phyloP scores from a whole-genome alignment of 768 basidiomycete species.

The Amanita muscaria region DNA sequence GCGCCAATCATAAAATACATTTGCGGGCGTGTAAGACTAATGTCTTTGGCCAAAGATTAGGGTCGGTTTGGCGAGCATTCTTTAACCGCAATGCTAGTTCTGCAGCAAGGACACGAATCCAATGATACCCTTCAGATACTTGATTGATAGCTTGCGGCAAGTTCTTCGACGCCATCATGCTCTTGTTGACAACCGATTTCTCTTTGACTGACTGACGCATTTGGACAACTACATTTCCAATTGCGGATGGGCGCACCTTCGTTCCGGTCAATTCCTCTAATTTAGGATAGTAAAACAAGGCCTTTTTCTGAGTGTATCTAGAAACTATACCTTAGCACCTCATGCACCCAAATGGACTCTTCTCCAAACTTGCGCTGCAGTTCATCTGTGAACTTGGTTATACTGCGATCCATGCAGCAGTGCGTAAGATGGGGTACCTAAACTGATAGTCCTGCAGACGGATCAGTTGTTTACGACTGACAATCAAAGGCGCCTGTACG shows the following conservation, averaged over 20 bases:
- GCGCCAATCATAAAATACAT: slow-evolving; percentile 31
- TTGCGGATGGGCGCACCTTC: slow-evolving; percentile 50
- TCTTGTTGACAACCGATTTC: slow-evolving; percentile 71
- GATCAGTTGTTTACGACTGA: slow-evolving; percentile 4
- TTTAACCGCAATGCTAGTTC: slow-evolving; percentile 81
- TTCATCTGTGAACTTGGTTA: slow-evolving; percentile 41
- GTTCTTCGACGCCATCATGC: slow-evolving; percentile 97
- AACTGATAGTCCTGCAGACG: slow-evolving; percentile 38
- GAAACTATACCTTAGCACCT: slow-evolving; percentile 64
- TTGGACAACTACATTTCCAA: neutral
- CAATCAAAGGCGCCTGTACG: slow-evolving; percentile 20
- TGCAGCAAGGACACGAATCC: slow-evolving; percentile 87
- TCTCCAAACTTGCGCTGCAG: slow-evolving; percentile 79
- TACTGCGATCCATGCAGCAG: neutral
- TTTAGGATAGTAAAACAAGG: slow-evolving; percentile 6
- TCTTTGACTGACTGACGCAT: slow-evolving; percentile 59
- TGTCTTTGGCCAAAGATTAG: slow-evolving; percentile 88
- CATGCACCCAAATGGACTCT: slow-evolving; percentile 84
- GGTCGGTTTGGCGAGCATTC: slow-evolving; percentile 65
- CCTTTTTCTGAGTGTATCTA: neutral
- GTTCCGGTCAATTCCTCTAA: slow-evolving; percentile 75
- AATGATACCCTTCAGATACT: slow-evolving; percentile 70
- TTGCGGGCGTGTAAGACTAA: slow-evolving; percentile 72
- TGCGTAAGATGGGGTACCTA: slow-evolving; percentile 35
- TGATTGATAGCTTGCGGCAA: slow-evolving; percentile 71